Conservation (phyloP, 108 stramenopile species). For the Craspedostauros australis region DNA sequence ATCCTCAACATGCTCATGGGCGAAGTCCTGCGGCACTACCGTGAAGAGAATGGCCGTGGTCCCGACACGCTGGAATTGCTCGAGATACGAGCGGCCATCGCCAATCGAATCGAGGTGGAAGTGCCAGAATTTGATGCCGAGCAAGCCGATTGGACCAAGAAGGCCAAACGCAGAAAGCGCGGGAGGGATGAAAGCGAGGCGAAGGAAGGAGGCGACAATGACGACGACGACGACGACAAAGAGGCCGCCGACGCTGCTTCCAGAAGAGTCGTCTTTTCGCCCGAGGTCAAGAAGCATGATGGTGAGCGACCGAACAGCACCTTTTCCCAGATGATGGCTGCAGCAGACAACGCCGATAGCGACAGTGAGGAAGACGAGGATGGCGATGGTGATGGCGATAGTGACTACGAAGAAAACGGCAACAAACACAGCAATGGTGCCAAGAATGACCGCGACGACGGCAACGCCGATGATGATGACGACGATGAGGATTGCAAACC, state of each 20-base stretch:
- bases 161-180: slow-evolving; percentile 11
- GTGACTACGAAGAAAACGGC: slow-evolving; percentile 8
- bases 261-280: background rate
- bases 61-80: slow-evolving; percentile 73
- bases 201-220: slow-evolving; percentile 8
- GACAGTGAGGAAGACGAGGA: slow-evolving; percentile 14
- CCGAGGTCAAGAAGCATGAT: too few species aligned
- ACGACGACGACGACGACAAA: slow-evolving; percentile 18
- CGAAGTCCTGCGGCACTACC: slow-evolving; percentile 67
- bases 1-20: slow-evolving; percentile 83
- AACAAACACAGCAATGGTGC: background rate
- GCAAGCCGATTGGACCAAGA: slow-evolving; percentile 29
- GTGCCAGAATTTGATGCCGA: slow-evolving; percentile 44
- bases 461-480: slow-evolving; percentile 2
- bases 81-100: slow-evolving; percentile 65
- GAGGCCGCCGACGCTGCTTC: background rate
- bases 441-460: background rate
- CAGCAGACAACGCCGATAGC: too few species aligned
- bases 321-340: too few species aligned
- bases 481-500: slow-evolving; percentile 1
- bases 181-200: slow-evolving; percentile 14
- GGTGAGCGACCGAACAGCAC: too few species aligned
- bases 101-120: slow-evolving; percentile 65
- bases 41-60: slow-evolving; percentile 78
- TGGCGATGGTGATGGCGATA: slow-evolving; percentile 9